A percentile compares a stretch with the other conserved stretches of the same genome.
These are phyloP conservation scores for Macrophomina phaseolina DNA, from an alignment of 2,329 filamentous ascomycete genomes.

Conservation along the genomic window DNA sequence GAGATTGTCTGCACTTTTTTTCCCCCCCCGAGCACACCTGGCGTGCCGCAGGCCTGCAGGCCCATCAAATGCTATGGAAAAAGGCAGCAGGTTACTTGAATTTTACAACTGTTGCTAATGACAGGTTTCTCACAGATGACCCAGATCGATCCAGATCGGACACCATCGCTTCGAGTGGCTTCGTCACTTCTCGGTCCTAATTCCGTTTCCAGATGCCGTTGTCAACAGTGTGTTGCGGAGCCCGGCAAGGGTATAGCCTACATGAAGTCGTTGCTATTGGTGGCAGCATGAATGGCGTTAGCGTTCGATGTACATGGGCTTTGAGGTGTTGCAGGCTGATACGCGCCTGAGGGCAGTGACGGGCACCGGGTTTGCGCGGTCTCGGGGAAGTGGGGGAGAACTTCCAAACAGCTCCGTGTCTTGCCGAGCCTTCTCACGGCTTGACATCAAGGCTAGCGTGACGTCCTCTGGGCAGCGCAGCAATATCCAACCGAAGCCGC, in stretches of 20 bases:
- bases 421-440: background rate
- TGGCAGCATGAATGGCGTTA: background rate
- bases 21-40: too few species aligned
- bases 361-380: background rate
- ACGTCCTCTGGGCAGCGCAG: background rate
- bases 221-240: background rate
- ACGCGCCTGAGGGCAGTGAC: conserved; percentile 16
- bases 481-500: background rate
- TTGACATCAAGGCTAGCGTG: background rate
- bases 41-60: too few species aligned
- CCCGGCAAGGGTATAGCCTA: background rate
- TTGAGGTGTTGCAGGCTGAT: conserved; percentile 22
- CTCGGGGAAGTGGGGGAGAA: conserved; percentile 6
- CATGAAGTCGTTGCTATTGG: background rate
- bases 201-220: background rate
- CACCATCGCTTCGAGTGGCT: background rate
- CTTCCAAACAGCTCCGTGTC: background rate
- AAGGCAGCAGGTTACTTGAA: background rate
- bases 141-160: background rate
- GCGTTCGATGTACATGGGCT: conserved; percentile 2
- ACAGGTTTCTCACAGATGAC: background rate
- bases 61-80: background rate
- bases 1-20: too few species aligned
- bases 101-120: background rate
- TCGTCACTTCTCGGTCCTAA: background rate